A percentile compares a stretch with the other conserved stretches of the same genome.
These are phyloP conservation scores for Hemileccinum impolitum DNA, from an alignment of 768 basidiomycete species.

Conservation along the genomic window DNA sequence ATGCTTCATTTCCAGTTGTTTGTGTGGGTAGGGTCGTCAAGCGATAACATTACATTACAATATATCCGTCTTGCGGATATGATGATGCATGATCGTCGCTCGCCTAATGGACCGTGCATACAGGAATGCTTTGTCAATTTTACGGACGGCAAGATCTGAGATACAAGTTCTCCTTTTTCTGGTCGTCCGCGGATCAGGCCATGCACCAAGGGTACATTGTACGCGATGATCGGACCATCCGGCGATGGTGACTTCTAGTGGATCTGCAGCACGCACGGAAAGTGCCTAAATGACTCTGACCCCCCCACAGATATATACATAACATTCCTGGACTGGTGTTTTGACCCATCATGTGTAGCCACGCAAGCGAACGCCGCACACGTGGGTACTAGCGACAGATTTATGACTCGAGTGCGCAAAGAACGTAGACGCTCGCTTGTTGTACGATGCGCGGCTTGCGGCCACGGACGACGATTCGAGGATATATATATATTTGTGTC, in stretches of 20 bases:
- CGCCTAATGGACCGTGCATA: conserved; percentile 13
- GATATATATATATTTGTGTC: conserved; percentile 9
- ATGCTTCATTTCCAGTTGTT: neutral
- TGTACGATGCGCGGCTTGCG: conserved; percentile 17
- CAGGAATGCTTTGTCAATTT: conserved; percentile 3
- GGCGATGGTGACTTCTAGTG: neutral
- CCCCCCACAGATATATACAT: neutral
- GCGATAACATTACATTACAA: neutral
- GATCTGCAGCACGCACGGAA: conserved; percentile 9
- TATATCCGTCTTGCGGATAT: conserved; percentile 4
- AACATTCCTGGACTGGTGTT: too few species aligned
- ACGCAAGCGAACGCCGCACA: neutral
- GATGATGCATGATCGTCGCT: conserved; percentile 25
- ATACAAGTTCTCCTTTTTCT: conserved; percentile 14
- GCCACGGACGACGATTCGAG: conserved; percentile 6
- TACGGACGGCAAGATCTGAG: conserved; percentile 16
- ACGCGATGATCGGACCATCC: neutral
- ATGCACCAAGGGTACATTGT: conserved; percentile 4
- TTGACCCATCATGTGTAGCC: neutral
- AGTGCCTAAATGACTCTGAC: neutral
- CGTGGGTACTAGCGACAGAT: conserved; percentile 12
- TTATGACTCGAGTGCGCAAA: conserved; percentile 21
- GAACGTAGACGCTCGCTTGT: conserved; percentile 12
- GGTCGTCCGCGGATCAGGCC: conserved; percentile 27
- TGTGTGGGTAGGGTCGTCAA: neutral